Conservation (phyloP, 441 rosid species). For the Euphorbia celastroides region DNA sequence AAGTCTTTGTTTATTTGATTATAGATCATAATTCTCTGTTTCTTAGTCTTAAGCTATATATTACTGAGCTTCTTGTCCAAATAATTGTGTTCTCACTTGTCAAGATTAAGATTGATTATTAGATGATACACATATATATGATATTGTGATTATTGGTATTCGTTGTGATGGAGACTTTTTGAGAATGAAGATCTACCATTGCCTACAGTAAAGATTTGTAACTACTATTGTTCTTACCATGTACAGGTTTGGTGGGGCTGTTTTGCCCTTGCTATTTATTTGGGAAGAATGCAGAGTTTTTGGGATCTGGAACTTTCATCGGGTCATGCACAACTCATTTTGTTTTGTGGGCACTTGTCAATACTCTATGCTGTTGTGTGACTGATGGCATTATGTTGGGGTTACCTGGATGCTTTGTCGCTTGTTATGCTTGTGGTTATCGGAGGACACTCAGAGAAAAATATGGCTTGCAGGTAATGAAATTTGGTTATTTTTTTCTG, state of each 20-base stretch:
- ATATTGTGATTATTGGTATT: not conserved
- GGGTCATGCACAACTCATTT: slow-evolving; percentile 80
- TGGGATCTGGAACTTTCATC: slow-evolving; percentile 81
- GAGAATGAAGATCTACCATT: slow-evolving; percentile 1
- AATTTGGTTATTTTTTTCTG: not conserved
- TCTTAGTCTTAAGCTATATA: not conserved
- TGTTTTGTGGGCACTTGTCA: slow-evolving; percentile 65
- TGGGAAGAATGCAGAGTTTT: slow-evolving; percentile 73
- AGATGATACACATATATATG: not conserved
- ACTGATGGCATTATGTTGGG: slow-evolving; percentile 68
- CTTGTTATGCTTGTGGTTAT: slow-evolving; percentile 89
- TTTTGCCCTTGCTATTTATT: slow-evolving; percentile 84
- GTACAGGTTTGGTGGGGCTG: slow-evolving; percentile 66
- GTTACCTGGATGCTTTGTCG: slow-evolving; percentile 78
- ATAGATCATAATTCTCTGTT: not conserved
- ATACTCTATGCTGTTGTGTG: slow-evolving; percentile 64
- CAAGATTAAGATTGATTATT: not conserved
- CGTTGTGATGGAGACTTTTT: not conserved
- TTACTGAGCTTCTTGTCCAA: not conserved
- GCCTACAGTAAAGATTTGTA: not conserved
- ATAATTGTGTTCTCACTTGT: not conserved
- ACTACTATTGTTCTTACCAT: not conserved
- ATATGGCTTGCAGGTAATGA: slow-evolving; percentile 65
- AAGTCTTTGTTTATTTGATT: too few species aligned
- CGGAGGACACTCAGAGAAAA: slow-evolving; percentile 66